These are phyloP conservation scores for Fagus sylvatica DNA, from an alignment of 306 rosid genomes.

Conservation along the genomic window DNA sequence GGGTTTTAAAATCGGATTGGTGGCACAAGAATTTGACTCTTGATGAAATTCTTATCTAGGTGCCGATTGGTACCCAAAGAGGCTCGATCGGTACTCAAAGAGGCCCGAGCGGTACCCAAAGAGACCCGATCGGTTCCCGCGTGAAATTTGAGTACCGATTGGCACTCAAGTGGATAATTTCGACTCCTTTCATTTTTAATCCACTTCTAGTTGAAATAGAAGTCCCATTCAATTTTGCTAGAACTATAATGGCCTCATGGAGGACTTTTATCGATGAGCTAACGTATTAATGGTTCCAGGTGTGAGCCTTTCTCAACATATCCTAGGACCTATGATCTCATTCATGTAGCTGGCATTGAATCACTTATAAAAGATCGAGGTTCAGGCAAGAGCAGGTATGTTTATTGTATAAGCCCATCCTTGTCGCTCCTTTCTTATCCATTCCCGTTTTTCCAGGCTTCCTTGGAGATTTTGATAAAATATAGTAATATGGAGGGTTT, in stretches of 20 bases:
- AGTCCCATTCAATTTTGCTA: not conserved
- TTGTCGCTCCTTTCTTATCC: constrained; percentile 2
- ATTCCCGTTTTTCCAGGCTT: constrained; percentile 11
- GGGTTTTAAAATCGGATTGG: too few relatives aligned
- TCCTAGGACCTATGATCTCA: constrained; percentile 89
- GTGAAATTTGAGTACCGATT: too few relatives aligned
- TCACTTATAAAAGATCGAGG: constrained; percentile 71
- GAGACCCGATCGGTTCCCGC: too few relatives aligned
- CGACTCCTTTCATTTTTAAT: too few relatives aligned
- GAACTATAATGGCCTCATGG: constrained; percentile 10
- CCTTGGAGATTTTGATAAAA: not conserved
- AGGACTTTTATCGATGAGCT: constrained; percentile 19
- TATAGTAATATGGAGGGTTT: not conserved
- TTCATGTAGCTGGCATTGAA: constrained; percentile 77
- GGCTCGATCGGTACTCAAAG: too few relatives aligned
- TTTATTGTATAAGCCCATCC: constrained; percentile 4
- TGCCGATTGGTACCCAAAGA: too few relatives aligned
- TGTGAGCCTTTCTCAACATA: constrained; percentile 99
- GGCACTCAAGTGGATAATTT: too few relatives aligned
- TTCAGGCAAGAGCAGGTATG: constrained; percentile 72
- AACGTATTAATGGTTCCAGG: constrained; percentile 56
- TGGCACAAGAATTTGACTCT: too few relatives aligned
- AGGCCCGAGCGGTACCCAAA: too few relatives aligned
- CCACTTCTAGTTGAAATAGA: too few relatives aligned
- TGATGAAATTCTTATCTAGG: too few relatives aligned